Base-by-base conservation (phyloP, 495 filamentous ascomycete species). In the Cetradonia linearis region DNA sequence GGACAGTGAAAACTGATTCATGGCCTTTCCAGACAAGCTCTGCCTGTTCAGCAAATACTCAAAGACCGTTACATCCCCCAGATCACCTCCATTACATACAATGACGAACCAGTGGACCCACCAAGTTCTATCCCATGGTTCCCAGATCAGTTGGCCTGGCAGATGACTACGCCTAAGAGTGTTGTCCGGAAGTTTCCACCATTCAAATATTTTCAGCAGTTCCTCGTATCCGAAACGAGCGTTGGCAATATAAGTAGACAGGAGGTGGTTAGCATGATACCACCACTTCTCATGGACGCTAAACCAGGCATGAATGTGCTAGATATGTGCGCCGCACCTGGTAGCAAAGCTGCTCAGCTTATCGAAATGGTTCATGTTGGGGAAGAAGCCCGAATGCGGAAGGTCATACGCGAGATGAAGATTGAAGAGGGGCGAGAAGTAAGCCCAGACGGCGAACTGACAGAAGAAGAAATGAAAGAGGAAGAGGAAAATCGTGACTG, bases 251-350 rank as follows among this genome's bases (percentile, higher is more conserved):
- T 98, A 69, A 94, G 86, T 71, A 82, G 93, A 66, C 93, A 98
- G 72, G 93, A 98, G 74, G 83, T 92, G 25, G 93, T 98, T 62
- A 94, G 88, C 77, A 98, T 98, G 93, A 96, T 98, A 63, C 93
- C 93, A 28, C 94, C 94, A 27, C 82, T 97, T 55, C 75, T 97
- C 60, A 88, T 97, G 80, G 92, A 96, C 68, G 73, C 95, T 33
- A 81, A 81, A 56, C 90, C 94, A 23, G 89, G 90, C 38, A 95
- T 96, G 88, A 82, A 82, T 10, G 90, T 95, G 13, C 73, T 98
- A 67, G 93, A 98, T 71, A 81, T 98, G 77, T 98, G 93, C 72
- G 93, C 93, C 60, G 93, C 93, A 0, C 93, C 93, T 7, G 93
- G 93, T 25, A 96, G 91, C 76, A 98, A 98, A 78, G 87, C 91